Evolutionary conservation across 306 rosid genomes (phyloP).

Genomic region (Styphnolobium japonicum): DNA sequence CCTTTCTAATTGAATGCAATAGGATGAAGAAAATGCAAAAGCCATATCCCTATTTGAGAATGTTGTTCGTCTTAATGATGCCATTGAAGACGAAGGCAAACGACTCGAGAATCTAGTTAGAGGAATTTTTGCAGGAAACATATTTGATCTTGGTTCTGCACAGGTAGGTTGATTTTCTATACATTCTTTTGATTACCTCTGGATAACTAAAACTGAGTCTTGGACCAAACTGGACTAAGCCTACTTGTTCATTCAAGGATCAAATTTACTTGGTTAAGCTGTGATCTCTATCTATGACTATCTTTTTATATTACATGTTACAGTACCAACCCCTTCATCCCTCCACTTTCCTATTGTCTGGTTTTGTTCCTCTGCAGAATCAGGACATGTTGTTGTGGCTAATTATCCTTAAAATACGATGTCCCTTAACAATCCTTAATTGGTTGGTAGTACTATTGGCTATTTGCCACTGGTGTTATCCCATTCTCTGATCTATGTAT

Average conservation of each 20-base stretch:
- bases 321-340: background rate
- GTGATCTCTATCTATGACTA: background rate
- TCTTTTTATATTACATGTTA: background rate
- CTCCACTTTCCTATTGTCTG: slow-evolving; percentile 5
- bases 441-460: background rate
- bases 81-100: slow-evolving; percentile 83
- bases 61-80: slow-evolving; percentile 72
- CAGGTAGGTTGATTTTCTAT: slow-evolving; percentile 49
- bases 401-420: background rate
- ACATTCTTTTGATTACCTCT: slow-evolving; percentile 2
- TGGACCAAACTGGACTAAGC: background rate
- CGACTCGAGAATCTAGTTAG: slow-evolving; percentile 78
- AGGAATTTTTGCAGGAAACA: slow-evolving; percentile 94
- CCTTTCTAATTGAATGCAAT: slow-evolving; percentile 25
- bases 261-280: background rate
- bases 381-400: background rate
- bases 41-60: slow-evolving; percentile 73
- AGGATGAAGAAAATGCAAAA: slow-evolving; percentile 98
- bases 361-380: background rate
- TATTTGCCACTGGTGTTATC: background rate
- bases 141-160: slow-evolving; percentile 97
- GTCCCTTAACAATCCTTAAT: background rate
- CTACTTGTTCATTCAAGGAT: background rate
- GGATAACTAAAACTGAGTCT: background rate
- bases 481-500: background rate